Evolutionary conservation across 2,329 filamentous ascomycete genomes (phyloP), one percentile per base, ranked within the genome.

Genomic region (Zymoseptoria pseudotritici): DNA sequence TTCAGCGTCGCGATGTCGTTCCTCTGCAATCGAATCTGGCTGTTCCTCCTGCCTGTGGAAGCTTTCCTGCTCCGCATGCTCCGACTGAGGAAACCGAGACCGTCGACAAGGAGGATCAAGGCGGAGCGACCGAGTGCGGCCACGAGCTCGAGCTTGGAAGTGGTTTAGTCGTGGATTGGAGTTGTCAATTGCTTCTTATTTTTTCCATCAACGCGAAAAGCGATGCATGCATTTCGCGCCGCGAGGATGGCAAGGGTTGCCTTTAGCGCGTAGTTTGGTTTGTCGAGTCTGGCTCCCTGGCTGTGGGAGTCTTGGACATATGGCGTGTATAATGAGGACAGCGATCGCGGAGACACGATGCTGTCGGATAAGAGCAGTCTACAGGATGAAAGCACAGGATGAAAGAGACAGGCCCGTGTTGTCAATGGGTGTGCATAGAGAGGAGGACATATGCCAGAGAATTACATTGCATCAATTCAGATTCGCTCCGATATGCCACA

Each of bases 11-110:
- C 75, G 4, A 54, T 82, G 11, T 76, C 77, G 2, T 82, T 81
- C 63, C 53, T 75, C 4, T 75, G 74, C 63, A 83, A 84, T 68
- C 74, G 76, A 58, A 64, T 82, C 21, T 81, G 81, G 69, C 73
- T 79, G 54, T 72, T 79, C 9, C 74, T 83, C 11, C 70, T 83
- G 4, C 82, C 81, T 0, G 65, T 80, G 8, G 82, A 84, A 68
- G 78, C 81, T 62, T 66, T 78, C 31, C 65, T 84, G 20, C 73
- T 78, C 46, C 82, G 78, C 72, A 63, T 73, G 1, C 66, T 83
- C 59, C 70, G 80, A 9, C 69, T 80, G 17, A 79, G 82, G 54
- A 84, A 83, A 70, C 82, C 82, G 1, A 76, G 77, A 9, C 83
- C 82, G 1, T 83, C 78, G 3, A 83, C 81, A 3, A 53, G 52